These are phyloP conservation scores for Sphaerosporella brunnea DNA, from an alignment of 495 filamentous ascomycete genomes.

Conservation along the genomic window DNA sequence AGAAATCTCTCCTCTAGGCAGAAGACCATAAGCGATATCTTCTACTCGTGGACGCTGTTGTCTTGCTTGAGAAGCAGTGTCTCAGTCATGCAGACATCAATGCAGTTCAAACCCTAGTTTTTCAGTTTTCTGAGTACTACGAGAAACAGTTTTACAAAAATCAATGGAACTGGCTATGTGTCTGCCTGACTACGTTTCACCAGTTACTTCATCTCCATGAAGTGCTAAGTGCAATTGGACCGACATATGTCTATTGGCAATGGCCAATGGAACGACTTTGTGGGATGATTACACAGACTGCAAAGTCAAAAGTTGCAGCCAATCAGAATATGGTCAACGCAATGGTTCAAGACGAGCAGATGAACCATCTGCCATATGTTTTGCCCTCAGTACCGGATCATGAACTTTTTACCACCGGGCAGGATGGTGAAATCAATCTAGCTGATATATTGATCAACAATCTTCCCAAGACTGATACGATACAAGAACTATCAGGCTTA, in stretches of 20 bases:
- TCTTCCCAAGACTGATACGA: too few relatives aligned
- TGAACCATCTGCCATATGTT: neutral
- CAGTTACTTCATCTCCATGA: conserved; percentile 6
- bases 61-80: neutral
- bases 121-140: conserved; percentile 5
- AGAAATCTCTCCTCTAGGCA: neutral
- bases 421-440: too few relatives aligned
- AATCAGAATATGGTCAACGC: conserved; percentile 7
- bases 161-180: conserved; percentile 1
- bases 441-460: too few relatives aligned
- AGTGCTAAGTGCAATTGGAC: neutral
- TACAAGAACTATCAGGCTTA: too few relatives aligned
- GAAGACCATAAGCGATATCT: conserved; percentile 8
- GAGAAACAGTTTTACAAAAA: conserved; percentile 5
- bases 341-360: neutral
- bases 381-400: neutral
- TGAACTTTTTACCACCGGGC: too few relatives aligned
- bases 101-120: neutral
- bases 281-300: conserved; percentile 5
- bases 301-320: neutral
- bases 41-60: conserved; percentile 7
- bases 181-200: too few relatives aligned
- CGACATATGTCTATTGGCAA: conserved; percentile 10
- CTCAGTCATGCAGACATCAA: neutral
- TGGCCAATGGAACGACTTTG: conserved; percentile 14